Conservation (phyloP, 768 basidiomycete species). For the Mycena venus region DNA sequence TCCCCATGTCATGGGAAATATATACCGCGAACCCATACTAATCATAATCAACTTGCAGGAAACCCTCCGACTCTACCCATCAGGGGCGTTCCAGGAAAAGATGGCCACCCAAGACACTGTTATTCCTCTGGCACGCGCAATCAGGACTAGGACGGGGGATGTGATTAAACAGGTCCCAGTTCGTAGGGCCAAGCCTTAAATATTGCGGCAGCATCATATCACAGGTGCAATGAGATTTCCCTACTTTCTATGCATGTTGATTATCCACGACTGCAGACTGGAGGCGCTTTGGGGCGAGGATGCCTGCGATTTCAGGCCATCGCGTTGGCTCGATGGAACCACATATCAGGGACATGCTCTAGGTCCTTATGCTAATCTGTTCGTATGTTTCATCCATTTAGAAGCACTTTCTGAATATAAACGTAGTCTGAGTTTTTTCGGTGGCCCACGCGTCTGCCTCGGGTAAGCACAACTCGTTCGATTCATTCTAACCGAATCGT, state of each 20-base stretch:
- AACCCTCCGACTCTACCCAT: conserved; percentile 22
- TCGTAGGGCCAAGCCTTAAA: conserved; percentile 19
- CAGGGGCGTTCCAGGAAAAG: conserved; percentile 1
- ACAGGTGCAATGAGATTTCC: background rate
- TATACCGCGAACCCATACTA: no score
- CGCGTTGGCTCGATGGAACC: conserved; percentile 17
- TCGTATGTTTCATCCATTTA: background rate
- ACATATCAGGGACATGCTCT: conserved; percentile 6
- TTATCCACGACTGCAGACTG: background rate
- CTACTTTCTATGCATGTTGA: background rate
- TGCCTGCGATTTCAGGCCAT: no score
- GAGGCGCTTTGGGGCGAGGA: conserved; percentile 22
- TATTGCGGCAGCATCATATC: conserved; percentile 13
- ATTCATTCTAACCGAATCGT: no score
- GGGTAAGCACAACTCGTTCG: conserved; percentile 9
- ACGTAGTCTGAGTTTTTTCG: conserved; percentile 8
- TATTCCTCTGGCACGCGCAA: background rate
- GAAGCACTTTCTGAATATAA: background rate
- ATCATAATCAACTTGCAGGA: conserved; percentile 3
- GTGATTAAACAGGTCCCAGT: background rate
- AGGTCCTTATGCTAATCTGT: conserved; percentile 26
- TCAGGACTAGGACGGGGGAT: conserved; percentile 5
- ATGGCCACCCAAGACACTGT: conserved; percentile 7
- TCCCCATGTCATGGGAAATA: background rate
- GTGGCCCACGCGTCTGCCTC: conserved; percentile 15